Evolutionary conservation across 2,329 filamentous ascomycete species (phyloP).

Genomic region (Gnomoniopsis smithogilvyi): DNA sequence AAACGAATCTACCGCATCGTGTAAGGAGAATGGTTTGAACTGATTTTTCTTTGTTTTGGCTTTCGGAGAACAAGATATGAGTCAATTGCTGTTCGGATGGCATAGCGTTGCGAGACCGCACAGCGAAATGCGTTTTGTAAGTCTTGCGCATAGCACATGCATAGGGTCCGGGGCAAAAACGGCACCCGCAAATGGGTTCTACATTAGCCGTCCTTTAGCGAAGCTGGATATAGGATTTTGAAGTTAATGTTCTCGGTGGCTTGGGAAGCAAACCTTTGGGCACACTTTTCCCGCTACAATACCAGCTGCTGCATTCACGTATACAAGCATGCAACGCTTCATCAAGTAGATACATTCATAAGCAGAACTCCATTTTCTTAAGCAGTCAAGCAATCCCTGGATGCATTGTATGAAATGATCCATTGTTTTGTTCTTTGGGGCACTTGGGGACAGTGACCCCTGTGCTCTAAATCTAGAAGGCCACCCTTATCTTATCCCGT

Average conservation of each 20-base stretch:
- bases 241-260: not conserved
- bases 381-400: too few species aligned
- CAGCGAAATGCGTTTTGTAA: not conserved
- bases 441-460: too few species aligned
- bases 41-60: not conserved
- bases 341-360: too few species aligned
- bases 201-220: not conserved
- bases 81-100: not conserved
- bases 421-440: too few species aligned
- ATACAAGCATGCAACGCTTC: too few species aligned
- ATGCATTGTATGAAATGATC: too few species aligned
- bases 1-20: constrained; percentile 83
- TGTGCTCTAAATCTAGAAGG: too few species aligned
- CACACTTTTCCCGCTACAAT: not conserved
- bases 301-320: too few species aligned
- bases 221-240: not conserved
- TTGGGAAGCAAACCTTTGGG: not conserved
- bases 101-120: too few species aligned
- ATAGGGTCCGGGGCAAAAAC: not conserved
- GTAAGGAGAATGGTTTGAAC: constrained; percentile 31
- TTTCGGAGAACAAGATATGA: not conserved
- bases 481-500: too few species aligned
- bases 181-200: not conserved
- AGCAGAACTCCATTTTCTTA: too few species aligned
- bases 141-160: not conserved